phyloP scores from a whole-genome alignment of 768 basidiomycete genomes.

The Rossbeevera mucosa region DNA sequence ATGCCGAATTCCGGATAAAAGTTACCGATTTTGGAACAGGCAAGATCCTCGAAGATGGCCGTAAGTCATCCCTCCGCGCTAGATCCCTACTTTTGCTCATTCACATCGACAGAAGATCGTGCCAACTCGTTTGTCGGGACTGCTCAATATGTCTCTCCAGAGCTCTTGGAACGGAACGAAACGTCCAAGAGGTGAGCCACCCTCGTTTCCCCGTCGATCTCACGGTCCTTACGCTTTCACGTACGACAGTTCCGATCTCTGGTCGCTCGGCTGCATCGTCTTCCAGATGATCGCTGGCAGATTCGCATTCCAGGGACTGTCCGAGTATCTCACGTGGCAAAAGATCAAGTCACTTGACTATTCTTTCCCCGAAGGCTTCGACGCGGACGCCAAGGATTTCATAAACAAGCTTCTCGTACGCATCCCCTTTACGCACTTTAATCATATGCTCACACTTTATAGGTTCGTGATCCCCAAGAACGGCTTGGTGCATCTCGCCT shows the following conservation, averaged over 20 bases:
- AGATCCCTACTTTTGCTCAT: neutral
- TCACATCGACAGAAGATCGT: constrained; percentile 38
- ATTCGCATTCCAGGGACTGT: constrained; percentile 87
- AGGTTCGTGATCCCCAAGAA: constrained; percentile 55
- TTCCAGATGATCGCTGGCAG: constrained; percentile 90
- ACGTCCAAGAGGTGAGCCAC: constrained; percentile 68
- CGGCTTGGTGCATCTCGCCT: constrained; percentile 54
- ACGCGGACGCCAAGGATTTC: constrained; percentile 75
- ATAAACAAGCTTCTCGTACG: constrained; percentile 70
- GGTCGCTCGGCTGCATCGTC: constrained; percentile 92
- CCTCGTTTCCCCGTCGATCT: neutral
- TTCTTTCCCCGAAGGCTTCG: constrained; percentile 81
- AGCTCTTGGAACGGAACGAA: constrained; percentile 69
- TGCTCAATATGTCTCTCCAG: constrained; percentile 86
- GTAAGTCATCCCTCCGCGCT: constrained; percentile 34
- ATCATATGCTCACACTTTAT: neutral
- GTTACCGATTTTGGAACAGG: constrained; percentile 98
- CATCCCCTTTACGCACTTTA: neutral
- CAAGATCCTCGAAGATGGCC: constrained; percentile 57
- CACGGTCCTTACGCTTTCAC: neutral
- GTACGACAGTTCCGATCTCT: constrained; percentile 74
- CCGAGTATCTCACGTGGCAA: constrained; percentile 93
- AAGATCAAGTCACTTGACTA: constrained; percentile 89
- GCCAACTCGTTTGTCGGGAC: constrained; percentile 83
- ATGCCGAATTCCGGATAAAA: constrained; percentile 80